Percentiles rank a stretch among this genome's conserved stretches.
These are phyloP conservation scores for Nicotiana sylvestris DNA, from an alignment of 257 asterid genomes.

Conservation along the genomic window DNA sequence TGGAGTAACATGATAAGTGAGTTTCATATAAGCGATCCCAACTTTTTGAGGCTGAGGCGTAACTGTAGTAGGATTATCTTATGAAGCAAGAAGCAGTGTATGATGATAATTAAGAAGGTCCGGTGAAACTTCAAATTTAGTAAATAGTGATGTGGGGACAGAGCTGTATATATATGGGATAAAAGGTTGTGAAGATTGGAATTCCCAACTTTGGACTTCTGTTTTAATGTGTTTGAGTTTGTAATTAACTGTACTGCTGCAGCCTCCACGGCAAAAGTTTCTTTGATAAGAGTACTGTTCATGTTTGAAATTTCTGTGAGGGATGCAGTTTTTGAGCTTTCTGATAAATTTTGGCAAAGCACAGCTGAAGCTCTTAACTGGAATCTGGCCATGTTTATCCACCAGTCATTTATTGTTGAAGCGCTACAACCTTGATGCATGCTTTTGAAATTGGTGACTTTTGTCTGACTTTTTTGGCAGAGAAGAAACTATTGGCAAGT, in stretches of 20 bases:
- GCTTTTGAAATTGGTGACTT: neutral
- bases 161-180: neutral
- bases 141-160: neutral
- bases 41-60: too few species aligned
- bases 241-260: neutral
- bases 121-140: neutral
- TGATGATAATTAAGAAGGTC: neutral
- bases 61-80: neutral
- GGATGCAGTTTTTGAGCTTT: neutral
- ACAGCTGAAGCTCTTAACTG: neutral
- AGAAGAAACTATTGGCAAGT: neutral
- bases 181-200: neutral
- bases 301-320: neutral
- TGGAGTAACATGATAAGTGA: too few species aligned
- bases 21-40: too few species aligned
- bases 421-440: constrained; percentile 3
- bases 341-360: neutral
- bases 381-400: neutral
- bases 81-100: neutral
- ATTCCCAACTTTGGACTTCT: neutral
- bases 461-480: neutral
- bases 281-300: neutral
- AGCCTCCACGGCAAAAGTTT: neutral
- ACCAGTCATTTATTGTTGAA: neutral
- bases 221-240: neutral